These are phyloP conservation scores for Neodidymelliopsis sp. DNA, from an alignment of 2,329 filamentous ascomycete species.

Conservation along the genomic window DNA sequence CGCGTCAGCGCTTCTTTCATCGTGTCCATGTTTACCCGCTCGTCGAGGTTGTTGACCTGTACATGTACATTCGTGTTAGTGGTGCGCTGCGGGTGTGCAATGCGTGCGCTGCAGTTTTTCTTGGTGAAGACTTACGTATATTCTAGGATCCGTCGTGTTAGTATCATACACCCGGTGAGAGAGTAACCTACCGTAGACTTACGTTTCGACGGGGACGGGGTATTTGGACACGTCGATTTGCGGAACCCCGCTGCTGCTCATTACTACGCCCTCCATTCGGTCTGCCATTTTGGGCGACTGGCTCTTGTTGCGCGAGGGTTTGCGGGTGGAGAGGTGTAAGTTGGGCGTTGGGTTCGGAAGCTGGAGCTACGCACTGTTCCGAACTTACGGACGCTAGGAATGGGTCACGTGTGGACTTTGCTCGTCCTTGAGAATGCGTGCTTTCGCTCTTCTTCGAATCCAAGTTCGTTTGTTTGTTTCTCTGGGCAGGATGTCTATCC, in stretches of 20 bases:
- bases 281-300: constrained; percentile 38
- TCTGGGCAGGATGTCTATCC: no score
- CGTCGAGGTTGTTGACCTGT: constrained; percentile 82
- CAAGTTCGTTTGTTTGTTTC: no score
- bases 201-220: constrained; percentile 48
- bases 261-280: constrained; percentile 47
- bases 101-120: constrained; percentile 29
- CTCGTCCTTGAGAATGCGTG: no score
- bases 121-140: constrained; percentile 46
- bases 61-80: not conserved
- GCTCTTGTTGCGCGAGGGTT: no score
- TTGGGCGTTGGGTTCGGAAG: no score
- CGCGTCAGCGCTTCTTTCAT: constrained; percentile 76
- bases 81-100: constrained; percentile 30
- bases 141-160: constrained; percentile 27
- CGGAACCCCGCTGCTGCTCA: constrained; percentile 23
- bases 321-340: no score
- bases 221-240: constrained; percentile 42
- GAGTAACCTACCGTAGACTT: constrained; percentile 25
- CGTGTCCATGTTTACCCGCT: constrained; percentile 82
- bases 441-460: no score
- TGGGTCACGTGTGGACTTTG: no score
- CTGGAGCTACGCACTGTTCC: no score
- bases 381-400: no score
- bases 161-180: constrained; percentile 25